These are phyloP conservation scores for Candida ipomoeae DNA, from an alignment of 805 yeast genomes.

Conservation along the genomic window DNA sequence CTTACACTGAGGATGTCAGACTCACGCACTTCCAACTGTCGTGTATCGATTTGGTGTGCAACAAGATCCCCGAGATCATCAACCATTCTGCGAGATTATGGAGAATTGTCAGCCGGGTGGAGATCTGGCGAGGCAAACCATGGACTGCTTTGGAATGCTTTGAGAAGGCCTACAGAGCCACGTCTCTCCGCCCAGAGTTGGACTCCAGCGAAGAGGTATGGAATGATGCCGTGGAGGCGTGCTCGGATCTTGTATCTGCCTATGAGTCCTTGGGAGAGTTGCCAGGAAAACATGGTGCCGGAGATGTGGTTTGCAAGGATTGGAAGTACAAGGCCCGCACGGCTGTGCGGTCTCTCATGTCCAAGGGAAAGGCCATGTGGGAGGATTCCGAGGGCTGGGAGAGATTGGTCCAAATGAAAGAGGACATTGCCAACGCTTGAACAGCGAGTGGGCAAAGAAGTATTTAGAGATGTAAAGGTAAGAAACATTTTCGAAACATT, in stretches of 20 bases:
- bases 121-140: constrained; percentile 80
- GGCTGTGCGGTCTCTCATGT: constrained; percentile 66
- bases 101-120: constrained; percentile 81
- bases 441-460: neutral
- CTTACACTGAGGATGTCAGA: constrained; percentile 43
- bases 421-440: constrained; percentile 27
- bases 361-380: constrained; percentile 78
- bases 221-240: constrained; percentile 75
- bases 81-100: constrained; percentile 68
- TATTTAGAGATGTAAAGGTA: too few species aligned
- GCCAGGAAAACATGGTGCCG: constrained; percentile 76
- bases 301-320: constrained; percentile 81
- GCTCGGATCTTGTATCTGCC: constrained; percentile 76
- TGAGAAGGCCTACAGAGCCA: constrained; percentile 81
- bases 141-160: constrained; percentile 84
- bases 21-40: constrained; percentile 61
- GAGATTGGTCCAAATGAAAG: constrained; percentile 50
- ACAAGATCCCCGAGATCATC: constrained; percentile 61
- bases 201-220: constrained; percentile 59
- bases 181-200: constrained; percentile 59
- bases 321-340: constrained; percentile 85
- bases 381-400: constrained; percentile 78
- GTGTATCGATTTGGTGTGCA: constrained; percentile 69
- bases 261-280: constrained; percentile 84
- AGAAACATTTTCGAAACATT: too few species aligned